A percentile compares a stretch with the other conserved stretches of the same genome.
phyloP scores from a whole-genome alignment of 1,139 yeast genomes.

The Geotrichum klebahnii region DNA sequence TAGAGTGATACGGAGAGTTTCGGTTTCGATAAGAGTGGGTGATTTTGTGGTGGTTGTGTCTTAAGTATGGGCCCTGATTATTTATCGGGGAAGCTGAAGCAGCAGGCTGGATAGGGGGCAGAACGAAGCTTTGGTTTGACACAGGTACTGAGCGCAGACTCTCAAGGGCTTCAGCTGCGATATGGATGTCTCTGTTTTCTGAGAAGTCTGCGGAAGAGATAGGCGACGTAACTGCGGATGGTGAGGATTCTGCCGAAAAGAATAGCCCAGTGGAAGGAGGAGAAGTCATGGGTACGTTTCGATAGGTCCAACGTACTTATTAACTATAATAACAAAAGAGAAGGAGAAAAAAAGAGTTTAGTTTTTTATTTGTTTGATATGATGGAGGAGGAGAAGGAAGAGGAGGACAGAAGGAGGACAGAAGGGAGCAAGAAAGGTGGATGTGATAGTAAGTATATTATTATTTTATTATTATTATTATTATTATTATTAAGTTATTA shows the following conservation, averaged over 20 bases:
- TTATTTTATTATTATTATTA: too few relatives aligned
- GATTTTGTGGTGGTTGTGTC: constrained; percentile 9
- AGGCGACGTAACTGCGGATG: constrained; percentile 8
- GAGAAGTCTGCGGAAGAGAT: neutral
- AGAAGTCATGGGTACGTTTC: neutral
- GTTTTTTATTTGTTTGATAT: too few relatives aligned
- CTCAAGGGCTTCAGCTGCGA: constrained; percentile 23
- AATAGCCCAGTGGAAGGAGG: constrained; percentile 10
- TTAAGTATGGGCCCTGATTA: neutral
- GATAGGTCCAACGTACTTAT: neutral
- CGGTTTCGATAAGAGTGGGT: constrained; percentile 2
- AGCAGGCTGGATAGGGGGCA: constrained; percentile 14
- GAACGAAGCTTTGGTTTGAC: constrained; percentile 3
- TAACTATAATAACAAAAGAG: neutral
- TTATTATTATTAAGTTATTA: too few relatives aligned
- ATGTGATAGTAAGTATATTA: too few relatives aligned
- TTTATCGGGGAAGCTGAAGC: constrained; percentile 2
- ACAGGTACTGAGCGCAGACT: constrained; percentile 17
- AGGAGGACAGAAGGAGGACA: too few relatives aligned
- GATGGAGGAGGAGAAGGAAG: too few relatives aligned
- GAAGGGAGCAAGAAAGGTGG: too few relatives aligned
- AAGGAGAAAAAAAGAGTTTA: neutral
- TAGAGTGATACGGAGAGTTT: constrained; percentile 20
- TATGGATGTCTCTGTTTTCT: constrained; percentile 17
- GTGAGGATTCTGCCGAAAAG: constrained; percentile 1